phyloP scores from a whole-genome alignment of 176 grass and related monocot genomes.

The Paspalum vaginatum region DNA sequence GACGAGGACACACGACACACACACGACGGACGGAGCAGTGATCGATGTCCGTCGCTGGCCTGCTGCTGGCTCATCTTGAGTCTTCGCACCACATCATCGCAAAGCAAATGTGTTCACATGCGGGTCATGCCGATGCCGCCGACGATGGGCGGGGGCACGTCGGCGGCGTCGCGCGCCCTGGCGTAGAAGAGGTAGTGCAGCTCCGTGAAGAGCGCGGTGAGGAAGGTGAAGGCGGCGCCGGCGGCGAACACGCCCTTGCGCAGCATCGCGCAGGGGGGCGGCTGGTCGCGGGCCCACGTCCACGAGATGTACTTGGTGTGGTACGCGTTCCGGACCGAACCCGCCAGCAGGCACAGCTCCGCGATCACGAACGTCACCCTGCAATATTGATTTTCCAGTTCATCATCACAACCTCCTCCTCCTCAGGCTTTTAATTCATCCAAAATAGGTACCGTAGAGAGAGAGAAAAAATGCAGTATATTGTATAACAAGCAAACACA shows the following conservation, averaged over 20 bases:
- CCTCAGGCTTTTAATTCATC: too few relatives aligned
- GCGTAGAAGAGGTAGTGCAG: slow-evolving; percentile 74
- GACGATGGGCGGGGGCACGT: slow-evolving; percentile 44
- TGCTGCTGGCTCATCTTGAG: too few relatives aligned
- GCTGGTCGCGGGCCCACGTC: background rate
- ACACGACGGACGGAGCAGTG: too few relatives aligned
- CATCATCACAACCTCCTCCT: too few relatives aligned
- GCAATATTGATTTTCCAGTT: background rate
- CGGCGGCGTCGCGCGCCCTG: slow-evolving; percentile 45
- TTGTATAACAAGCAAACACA: too few relatives aligned
- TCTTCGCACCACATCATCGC: too few relatives aligned
- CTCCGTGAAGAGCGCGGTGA: slow-evolving; percentile 65
- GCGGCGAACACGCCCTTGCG: slow-evolving; percentile 90
- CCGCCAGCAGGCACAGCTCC: slow-evolving; percentile 85
- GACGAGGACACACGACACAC: too few relatives aligned
- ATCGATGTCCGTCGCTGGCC: too few relatives aligned
- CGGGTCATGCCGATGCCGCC: slow-evolving; percentile 70
- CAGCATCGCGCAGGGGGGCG: slow-evolving; percentile 51
- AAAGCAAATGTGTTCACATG: too few relatives aligned
- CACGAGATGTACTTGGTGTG: slow-evolving; percentile 70
- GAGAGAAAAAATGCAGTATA: too few relatives aligned
- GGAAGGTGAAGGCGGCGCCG: slow-evolving; percentile 84
- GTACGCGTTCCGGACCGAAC: slow-evolving; percentile 77
- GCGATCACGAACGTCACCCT: slow-evolving; percentile 86
- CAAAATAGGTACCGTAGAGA: too few relatives aligned